Conservation (phyloP, 2,329 filamentous ascomycete genomes). For the Alternaria hordeiaustralica region DNA sequence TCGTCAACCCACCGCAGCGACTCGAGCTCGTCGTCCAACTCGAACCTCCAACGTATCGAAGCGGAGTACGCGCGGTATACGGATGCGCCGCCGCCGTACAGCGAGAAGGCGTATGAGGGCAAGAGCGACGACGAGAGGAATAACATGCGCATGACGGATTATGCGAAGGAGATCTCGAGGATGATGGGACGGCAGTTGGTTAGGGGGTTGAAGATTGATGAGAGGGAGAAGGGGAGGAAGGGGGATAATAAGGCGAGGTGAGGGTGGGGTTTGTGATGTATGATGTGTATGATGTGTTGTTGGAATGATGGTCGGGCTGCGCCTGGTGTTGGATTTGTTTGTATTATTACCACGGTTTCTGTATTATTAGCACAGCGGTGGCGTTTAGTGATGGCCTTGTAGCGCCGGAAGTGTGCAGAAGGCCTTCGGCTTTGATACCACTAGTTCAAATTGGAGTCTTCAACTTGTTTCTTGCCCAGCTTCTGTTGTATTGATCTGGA, state of each 20-base stretch:
- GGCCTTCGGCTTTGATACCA: neutral
- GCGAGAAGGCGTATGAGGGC: slow-evolving; percentile 29
- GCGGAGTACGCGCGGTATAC: slow-evolving; percentile 26
- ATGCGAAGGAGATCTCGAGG: slow-evolving; percentile 35
- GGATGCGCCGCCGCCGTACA: slow-evolving; percentile 30
- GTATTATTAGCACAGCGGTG: slow-evolving; percentile 5
- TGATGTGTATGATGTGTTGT: neutral
- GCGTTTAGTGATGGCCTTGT: neutral
- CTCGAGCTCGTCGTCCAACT: slow-evolving; percentile 8
- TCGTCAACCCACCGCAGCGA: slow-evolving; percentile 4
- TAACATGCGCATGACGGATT: slow-evolving; percentile 32
- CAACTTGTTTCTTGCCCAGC: neutral
- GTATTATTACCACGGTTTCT: neutral
- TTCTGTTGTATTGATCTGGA: neutral
- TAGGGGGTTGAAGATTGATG: slow-evolving; percentile 23
- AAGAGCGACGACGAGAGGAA: slow-evolving; percentile 31
- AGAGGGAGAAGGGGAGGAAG: slow-evolving; percentile 11
- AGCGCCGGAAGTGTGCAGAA: neutral
- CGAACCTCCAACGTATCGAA: slow-evolving; percentile 17
- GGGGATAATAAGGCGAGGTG: neutral
- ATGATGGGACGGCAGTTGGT: slow-evolving; percentile 37
- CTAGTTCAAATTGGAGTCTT: neutral
- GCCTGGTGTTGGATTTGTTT: slow-evolving; percentile 1
- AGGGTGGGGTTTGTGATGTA: neutral
- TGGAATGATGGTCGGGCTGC: neutral